A percentile compares a stretch with the other conserved stretches of the same genome.
Conservation (phyloP, 2,329 filamentous ascomycete species). For the Fusarium mexicanum region DNA sequence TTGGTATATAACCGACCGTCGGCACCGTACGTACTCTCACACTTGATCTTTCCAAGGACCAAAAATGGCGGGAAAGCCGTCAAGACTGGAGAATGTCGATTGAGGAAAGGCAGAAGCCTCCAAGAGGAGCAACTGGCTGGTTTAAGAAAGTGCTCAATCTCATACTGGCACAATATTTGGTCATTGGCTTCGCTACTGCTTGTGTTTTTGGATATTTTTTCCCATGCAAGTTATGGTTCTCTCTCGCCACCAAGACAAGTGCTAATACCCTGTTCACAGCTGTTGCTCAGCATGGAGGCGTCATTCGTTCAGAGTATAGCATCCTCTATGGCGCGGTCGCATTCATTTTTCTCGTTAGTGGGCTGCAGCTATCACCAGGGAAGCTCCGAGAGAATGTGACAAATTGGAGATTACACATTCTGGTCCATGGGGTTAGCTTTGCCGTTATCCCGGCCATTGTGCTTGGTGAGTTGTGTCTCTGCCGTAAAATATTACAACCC, state of each 20-base stretch:
- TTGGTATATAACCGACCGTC: background rate
- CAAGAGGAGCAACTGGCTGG: slow-evolving; percentile 10
- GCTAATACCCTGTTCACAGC: slow-evolving; percentile 45
- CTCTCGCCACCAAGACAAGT: background rate
- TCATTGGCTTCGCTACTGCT: slow-evolving; percentile 68
- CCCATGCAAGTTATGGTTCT: slow-evolving; percentile 49
- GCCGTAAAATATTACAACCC: background rate
- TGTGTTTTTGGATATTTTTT: slow-evolving; percentile 58
- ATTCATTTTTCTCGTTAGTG: slow-evolving; percentile 76
- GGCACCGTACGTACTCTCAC: background rate
- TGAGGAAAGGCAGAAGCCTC: slow-evolving; percentile 19
- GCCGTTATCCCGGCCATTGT: slow-evolving; percentile 71
- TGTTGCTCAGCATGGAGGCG: slow-evolving; percentile 59
- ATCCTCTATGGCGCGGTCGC: slow-evolving; percentile 76
- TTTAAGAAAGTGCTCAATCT: slow-evolving; percentile 44
- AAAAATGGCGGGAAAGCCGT: slow-evolving; percentile 2
- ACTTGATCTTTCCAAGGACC: background rate
- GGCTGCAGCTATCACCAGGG: slow-evolving; percentile 71
- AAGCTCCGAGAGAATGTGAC: slow-evolving; percentile 69
- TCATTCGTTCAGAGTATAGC: slow-evolving; percentile 64
- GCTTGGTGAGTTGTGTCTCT: slow-evolving; percentile 54
- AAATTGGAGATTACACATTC: slow-evolving; percentile 74
- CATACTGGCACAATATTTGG: slow-evolving; percentile 69
- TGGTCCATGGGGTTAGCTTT: slow-evolving; percentile 75
- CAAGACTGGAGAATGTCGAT: slow-evolving; percentile 24